Conservation (phyloP, 1,284 basidiomycete species). For the Cutaneotrichosporon dermatis region DNA sequence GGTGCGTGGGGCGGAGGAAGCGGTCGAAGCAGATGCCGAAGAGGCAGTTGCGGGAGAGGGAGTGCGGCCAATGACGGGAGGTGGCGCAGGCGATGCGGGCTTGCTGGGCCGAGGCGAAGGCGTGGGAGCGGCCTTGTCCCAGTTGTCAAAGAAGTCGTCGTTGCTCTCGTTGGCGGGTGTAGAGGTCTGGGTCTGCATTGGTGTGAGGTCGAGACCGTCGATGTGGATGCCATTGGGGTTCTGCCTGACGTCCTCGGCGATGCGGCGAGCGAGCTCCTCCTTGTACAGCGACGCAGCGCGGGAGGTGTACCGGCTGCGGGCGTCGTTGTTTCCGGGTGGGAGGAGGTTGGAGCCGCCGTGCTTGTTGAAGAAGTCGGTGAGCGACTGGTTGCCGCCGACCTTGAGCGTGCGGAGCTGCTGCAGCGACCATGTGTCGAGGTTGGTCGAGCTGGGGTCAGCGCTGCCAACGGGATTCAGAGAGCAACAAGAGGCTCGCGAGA, state of each 20-base stretch:
- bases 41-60: slow-evolving; percentile 15
- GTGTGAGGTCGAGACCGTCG: slow-evolving; percentile 61
- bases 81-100: slow-evolving; percentile 24
- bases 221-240: slow-evolving; percentile 72
- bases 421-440: slow-evolving; percentile 92
- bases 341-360: slow-evolving; percentile 73
- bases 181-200: slow-evolving; percentile 51
- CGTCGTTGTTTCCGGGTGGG: slow-evolving; percentile 61
- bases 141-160: slow-evolving; percentile 93
- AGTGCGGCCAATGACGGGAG: slow-evolving; percentile 41
- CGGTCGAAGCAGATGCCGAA: slow-evolving; percentile 24
- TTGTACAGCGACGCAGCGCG: slow-evolving; percentile 82
- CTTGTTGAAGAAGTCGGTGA: slow-evolving; percentile 83
- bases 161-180: slow-evolving; percentile 53
- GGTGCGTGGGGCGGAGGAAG: slow-evolving; percentile 38
- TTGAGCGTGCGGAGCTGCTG: slow-evolving; percentile 93
- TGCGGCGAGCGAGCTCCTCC: slow-evolving; percentile 78
- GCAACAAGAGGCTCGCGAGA: no score
- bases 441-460: slow-evolving; percentile 69
- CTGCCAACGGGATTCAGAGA: no score
- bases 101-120: slow-evolving; percentile 32
- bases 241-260: slow-evolving; percentile 72
- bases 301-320: slow-evolving; percentile 84
- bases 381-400: slow-evolving; percentile 87
- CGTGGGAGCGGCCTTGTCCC: slow-evolving; percentile 64